These are phyloP conservation scores for Trichoderma sp. DNA, from an alignment of 2,329 filamentous ascomycete genomes.

Conservation along the genomic window DNA sequence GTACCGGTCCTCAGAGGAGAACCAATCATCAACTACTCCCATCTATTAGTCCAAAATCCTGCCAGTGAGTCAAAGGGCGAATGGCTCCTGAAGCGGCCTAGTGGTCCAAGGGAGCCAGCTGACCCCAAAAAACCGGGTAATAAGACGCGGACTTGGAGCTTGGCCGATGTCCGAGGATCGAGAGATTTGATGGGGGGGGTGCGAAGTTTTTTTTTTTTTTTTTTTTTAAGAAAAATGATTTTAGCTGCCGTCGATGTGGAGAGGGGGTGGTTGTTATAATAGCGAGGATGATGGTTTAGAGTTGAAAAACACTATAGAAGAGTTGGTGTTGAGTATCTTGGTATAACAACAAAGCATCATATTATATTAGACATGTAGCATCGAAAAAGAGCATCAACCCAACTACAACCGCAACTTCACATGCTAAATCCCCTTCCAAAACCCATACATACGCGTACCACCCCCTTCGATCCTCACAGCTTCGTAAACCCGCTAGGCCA, in stretches of 20 bases:
- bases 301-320: neutral
- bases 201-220: neutral
- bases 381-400: neutral
- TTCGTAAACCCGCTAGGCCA: neutral
- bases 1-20: neutral
- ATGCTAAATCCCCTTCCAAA: neutral
- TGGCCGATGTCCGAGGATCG: conserved; percentile 32
- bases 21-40: neutral
- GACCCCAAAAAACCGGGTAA: neutral
- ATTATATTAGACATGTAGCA: neutral
- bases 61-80: neutral
- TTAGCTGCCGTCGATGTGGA: neutral
- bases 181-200: neutral
- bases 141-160: conserved; percentile 26
- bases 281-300: neutral
- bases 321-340: neutral
- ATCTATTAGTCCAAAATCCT: neutral
- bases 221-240: too few species aligned
- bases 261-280: neutral
- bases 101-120: neutral
- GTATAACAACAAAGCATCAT: neutral
- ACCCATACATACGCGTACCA: neutral
- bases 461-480: neutral
- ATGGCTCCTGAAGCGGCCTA: neutral
- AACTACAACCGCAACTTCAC: neutral